Conservation (phyloP, 164 flowering plant species). For the Amborella trichopoda region DNA sequence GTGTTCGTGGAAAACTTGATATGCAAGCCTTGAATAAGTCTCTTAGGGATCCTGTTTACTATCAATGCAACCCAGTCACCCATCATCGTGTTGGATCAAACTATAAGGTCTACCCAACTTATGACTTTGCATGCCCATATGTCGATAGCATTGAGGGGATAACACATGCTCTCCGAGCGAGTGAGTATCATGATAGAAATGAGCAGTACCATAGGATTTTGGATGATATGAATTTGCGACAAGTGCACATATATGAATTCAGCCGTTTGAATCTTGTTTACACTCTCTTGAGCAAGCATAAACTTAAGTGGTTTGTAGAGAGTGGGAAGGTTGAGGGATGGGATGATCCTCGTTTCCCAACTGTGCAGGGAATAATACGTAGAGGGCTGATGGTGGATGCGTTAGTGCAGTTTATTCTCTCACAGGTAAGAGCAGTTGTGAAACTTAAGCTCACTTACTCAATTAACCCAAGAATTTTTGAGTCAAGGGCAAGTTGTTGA, state of each 20-base stretch:
- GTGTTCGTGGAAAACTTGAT: slow-evolving; percentile 82
- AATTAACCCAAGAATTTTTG: too few relatives aligned
- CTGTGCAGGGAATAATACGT: slow-evolving; percentile 92
- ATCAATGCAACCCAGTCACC: slow-evolving; percentile 75
- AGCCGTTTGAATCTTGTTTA: slow-evolving; percentile 89
- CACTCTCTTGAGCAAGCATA: slow-evolving; percentile 92
- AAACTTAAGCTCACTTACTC: too few relatives aligned
- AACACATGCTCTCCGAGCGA: slow-evolving; percentile 87
- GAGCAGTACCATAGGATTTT: slow-evolving; percentile 82
- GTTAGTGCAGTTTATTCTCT: slow-evolving; percentile 75
- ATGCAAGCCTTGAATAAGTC: slow-evolving; percentile 95
- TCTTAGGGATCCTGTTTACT: slow-evolving; percentile 92
- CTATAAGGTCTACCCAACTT: slow-evolving; percentile 85
- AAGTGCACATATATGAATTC: slow-evolving; percentile 80
- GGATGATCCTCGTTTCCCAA: slow-evolving; percentile 98
- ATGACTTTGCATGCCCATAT: slow-evolving; percentile 98
- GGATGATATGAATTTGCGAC: slow-evolving; percentile 64
- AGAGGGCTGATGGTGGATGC: slow-evolving; percentile 88
- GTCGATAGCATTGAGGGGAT: slow-evolving; percentile 84
- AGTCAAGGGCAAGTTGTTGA: too few relatives aligned
- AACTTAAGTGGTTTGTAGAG: slow-evolving; percentile 93
- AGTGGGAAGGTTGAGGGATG: slow-evolving; percentile 94
- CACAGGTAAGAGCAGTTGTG: too few relatives aligned
- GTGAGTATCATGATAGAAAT: slow-evolving; percentile 95
- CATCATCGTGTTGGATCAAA: slow-evolving; percentile 87